phyloP scores from a whole-genome alignment of 2,329 filamentous ascomycete genomes.

The Phialophora expanda region DNA sequence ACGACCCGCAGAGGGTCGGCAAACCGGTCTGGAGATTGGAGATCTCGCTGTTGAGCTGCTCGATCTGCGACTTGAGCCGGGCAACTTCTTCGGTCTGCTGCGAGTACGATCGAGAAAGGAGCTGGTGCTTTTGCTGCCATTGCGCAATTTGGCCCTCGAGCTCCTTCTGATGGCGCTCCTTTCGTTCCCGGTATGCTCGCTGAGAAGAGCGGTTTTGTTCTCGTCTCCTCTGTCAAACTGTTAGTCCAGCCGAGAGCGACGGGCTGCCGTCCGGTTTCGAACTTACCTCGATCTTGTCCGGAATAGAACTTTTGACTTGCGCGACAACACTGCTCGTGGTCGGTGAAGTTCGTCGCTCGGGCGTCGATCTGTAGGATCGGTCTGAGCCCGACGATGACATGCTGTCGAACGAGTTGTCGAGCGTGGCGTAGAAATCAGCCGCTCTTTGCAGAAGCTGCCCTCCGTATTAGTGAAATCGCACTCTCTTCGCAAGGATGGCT shows the following conservation, averaged over 20 bases:
- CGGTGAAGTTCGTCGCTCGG: conserved; percentile 23
- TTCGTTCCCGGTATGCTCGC: conserved; percentile 93
- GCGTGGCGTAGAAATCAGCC: conserved; percentile 33
- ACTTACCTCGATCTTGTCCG: conserved; percentile 39
- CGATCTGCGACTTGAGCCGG: conserved; percentile 35
- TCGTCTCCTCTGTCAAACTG: conserved; percentile 31
- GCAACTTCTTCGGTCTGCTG: conserved; percentile 35
- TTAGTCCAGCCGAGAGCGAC: conserved; percentile 2
- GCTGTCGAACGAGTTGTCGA: conserved; percentile 34
- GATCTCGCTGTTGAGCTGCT: conserved; percentile 36
- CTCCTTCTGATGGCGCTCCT: conserved; percentile 91
- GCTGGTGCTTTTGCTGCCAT: conserved; percentile 38
- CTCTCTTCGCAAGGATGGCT: background rate
- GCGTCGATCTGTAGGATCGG: conserved; percentile 29
- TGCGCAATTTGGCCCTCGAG: conserved; percentile 65
- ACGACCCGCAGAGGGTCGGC: conserved; percentile 29
- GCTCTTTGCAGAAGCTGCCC: conserved; percentile 33
- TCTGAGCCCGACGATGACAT: conserved; percentile 33
- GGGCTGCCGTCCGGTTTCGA: too few species aligned
- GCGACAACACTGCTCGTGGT: conserved; percentile 24
- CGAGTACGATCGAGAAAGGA: conserved; percentile 32
- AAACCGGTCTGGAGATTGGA: conserved; percentile 31
- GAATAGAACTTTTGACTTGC: conserved; percentile 34
- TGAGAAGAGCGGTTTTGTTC: conserved; percentile 56
- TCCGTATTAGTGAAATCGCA: background rate